Evolutionary conservation across 495 filamentous ascomycete genomes (phyloP).

Genomic region (Pyrenula massariospora): DNA sequence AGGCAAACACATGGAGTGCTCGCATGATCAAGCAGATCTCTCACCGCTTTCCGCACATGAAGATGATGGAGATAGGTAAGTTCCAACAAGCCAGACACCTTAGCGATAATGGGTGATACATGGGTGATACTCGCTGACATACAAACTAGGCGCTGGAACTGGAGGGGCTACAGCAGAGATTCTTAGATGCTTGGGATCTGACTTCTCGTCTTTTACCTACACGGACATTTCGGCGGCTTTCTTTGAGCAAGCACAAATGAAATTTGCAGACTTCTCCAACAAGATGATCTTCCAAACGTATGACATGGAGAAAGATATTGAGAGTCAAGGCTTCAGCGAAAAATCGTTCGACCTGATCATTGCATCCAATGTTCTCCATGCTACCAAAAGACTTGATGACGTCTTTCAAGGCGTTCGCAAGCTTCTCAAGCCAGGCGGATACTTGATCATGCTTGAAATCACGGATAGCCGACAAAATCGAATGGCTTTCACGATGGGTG

Average conservation of each 20-base stretch:
- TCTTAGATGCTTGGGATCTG: neutral
- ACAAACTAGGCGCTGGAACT: neutral
- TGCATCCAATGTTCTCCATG: conserved; percentile 10
- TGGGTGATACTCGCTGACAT: no score
- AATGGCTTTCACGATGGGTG: conserved; percentile 4
- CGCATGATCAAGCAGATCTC: conserved; percentile 13
- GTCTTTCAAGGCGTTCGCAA: conserved; percentile 6
- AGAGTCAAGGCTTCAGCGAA: conserved; percentile 7
- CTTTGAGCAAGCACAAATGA: conserved; percentile 13
- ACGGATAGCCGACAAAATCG: conserved; percentile 20
- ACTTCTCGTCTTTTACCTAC: conserved; percentile 18
- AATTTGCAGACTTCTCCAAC: neutral
- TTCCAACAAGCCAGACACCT: no score
- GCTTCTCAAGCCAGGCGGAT: conserved; percentile 39
- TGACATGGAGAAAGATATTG: conserved; percentile 2
- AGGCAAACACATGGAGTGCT: conserved; percentile 5
- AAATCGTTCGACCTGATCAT: conserved; percentile 11
- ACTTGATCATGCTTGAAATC: conserved; percentile 28
- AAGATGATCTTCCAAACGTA: neutral
- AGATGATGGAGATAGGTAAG: conserved; percentile 6
- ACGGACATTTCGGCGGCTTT: conserved; percentile 31
- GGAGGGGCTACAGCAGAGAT: neutral
- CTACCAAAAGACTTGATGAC: conserved; percentile 4
- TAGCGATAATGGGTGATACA: no score
- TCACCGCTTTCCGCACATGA: neutral